These are phyloP conservation scores for Lactifluus piperatus DNA, from an alignment of 768 basidiomycete genomes.

Conservation along the genomic window DNA sequence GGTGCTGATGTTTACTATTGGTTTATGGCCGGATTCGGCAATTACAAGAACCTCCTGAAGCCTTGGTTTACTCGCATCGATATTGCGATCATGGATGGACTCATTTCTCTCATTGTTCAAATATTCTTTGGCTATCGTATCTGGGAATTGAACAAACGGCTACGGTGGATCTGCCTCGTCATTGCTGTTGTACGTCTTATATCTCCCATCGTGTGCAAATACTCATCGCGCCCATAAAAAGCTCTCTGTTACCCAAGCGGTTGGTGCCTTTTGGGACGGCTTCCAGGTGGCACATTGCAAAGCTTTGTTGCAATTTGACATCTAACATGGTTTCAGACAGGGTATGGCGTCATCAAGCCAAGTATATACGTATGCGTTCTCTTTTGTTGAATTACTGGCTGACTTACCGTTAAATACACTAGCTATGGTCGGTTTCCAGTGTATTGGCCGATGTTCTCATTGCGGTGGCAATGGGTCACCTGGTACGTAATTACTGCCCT, in stretches of 20 bases:
- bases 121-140: slow-evolving; percentile 10
- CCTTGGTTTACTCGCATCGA: not conserved
- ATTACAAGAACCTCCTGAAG: not conserved
- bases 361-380: not conserved
- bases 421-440: slow-evolving; percentile 9
- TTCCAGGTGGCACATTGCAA: not conserved
- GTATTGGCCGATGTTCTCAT: slow-evolving; percentile 9
- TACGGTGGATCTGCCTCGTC: not conserved
- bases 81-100: not conserved
- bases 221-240: not conserved
- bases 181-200: not conserved
- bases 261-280: not conserved
- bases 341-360: not conserved
- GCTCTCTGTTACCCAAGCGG: not conserved
- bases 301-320: not conserved
- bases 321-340: not conserved
- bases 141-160: slow-evolving; percentile 1
- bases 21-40: slow-evolving; percentile 8
- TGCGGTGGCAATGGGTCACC: slow-evolving; percentile 3
- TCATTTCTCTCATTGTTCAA: no score
- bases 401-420: not conserved
- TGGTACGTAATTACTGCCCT: not conserved
- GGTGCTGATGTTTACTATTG: slow-evolving; percentile 2
- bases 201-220: not conserved
- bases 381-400: not conserved